Conservation (phyloP, 73 alveolate species). For the Paramecium bursaria region DNA sequence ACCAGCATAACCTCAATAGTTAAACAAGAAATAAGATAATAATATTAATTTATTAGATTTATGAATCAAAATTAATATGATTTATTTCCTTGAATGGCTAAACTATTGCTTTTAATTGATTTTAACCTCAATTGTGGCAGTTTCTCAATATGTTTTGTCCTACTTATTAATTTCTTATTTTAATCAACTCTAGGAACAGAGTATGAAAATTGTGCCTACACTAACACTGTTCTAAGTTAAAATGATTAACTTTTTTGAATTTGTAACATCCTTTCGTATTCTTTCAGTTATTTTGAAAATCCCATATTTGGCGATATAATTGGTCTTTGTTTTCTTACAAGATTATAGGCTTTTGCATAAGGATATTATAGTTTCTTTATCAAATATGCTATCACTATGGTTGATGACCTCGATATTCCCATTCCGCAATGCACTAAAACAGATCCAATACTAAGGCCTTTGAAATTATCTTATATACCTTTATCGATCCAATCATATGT, state of each 20-base stretch:
- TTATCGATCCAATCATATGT: constrained; percentile 62
- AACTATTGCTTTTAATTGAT: too few species aligned
- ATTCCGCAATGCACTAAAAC: constrained; percentile 94
- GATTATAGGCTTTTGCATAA: constrained; percentile 74
- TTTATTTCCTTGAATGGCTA: background rate
- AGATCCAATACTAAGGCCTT: too few species aligned
- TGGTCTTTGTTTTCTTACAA: constrained; percentile 78
- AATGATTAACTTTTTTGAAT: constrained; percentile 13
- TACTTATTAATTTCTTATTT: too few species aligned
- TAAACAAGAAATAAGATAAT: background rate
- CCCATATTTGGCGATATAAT: constrained; percentile 85
- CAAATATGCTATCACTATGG: constrained; percentile 93
- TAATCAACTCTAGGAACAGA: too few species aligned
- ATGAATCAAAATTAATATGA: background rate
- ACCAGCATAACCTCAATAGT: constrained; percentile 5
- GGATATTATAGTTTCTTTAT: constrained; percentile 79
- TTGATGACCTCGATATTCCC: constrained; percentile 94
- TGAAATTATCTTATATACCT: constrained; percentile 35
- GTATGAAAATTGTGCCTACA: too few species aligned
- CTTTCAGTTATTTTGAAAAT: constrained; percentile 73
- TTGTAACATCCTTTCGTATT: constrained; percentile 60
- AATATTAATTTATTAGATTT: constrained; percentile 44
- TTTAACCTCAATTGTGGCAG: too few species aligned
- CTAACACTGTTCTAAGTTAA: too few species aligned
- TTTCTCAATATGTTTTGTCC: too few species aligned